Conservation (phyloP, 106 monocot genomes). For the Amphibolis antarctica region DNA sequence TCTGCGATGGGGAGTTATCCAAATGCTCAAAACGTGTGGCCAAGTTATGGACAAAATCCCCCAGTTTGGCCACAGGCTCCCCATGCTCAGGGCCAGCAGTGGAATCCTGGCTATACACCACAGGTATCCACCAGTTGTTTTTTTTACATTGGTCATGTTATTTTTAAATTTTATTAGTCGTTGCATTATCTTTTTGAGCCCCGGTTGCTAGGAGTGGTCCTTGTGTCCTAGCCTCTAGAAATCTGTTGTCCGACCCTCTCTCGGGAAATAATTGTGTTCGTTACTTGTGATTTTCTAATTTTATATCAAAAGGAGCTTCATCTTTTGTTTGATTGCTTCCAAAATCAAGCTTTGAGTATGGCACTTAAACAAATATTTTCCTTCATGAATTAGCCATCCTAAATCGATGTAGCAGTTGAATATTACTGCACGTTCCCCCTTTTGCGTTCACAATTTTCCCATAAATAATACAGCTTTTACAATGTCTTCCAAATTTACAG, state of each 20-base stretch:
- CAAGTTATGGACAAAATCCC: slow-evolving; percentile 62
- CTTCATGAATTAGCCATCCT: no score
- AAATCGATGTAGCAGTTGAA: no score
- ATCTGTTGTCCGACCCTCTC: no score
- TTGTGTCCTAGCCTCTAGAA: no score
- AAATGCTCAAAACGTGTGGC: slow-evolving; percentile 60
- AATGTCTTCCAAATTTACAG: slow-evolving; percentile 18
- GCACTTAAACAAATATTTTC: no score
- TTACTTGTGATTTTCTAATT: no score
- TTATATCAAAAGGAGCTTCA: no score
- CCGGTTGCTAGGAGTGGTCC: background rate
- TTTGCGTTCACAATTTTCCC: background rate
- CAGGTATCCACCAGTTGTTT: slow-evolving; percentile 37
- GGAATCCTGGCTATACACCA: slow-evolving; percentile 68
- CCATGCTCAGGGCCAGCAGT: slow-evolving; percentile 57
- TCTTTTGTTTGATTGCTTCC: no score
- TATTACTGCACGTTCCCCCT: background rate
- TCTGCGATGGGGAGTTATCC: slow-evolving; percentile 51
- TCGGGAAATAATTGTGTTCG: no score
- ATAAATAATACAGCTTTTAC: background rate
- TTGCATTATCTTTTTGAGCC: background rate
- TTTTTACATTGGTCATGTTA: background rate
- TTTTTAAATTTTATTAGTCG: background rate
- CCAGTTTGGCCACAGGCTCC: slow-evolving; percentile 50
- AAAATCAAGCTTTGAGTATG: no score